Base-by-base conservation (phyloP, 139 green algal species). In the Chlamydomonas urium region DNA sequence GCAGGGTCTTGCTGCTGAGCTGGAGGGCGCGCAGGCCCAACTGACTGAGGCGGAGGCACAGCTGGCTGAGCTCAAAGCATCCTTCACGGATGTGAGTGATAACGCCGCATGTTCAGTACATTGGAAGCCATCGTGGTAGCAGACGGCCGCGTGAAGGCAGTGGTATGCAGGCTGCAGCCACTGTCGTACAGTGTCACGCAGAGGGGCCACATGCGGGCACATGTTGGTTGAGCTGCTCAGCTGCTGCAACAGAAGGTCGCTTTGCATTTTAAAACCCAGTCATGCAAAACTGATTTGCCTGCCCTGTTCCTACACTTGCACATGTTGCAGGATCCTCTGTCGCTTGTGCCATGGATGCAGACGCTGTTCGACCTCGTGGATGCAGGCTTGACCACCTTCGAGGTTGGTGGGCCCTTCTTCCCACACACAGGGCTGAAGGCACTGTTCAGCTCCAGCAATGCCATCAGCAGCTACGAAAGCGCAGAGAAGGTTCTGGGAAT, bases 321-420 rank as follows among this genome's bases (percentile, higher is more conserved):
- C n/a, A 8, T 26, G 67, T 8, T 75, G 73, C 57, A 79, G 57
- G 83, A 88, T 69, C 76, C 79, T 0, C 59, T 84, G 32, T 77
- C 73, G 10, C 75, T 88, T 29, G 72, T 81, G 61, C 74, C 76
- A 0, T 88, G 83, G 83, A 83, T 88, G 79, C 66, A 74, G 38
- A 72, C 70, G 0, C 71, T 88, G 58, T 84, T 85, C 65, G 83
- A 69, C 19, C 74, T 88, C 5, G 83, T 79, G 10, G 83, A 88
- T 47, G 76, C 68, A 35, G 83, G 83, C 1, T 26, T 83, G 71
- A 86, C 76, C 65, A 84, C 69, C 23, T 88, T 88, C 66, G 79
- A 85, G 28, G 80, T 86, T 3, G 71, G 66, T 38, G 80, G 75
- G 38, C 31, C 50, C 8, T 71, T 66, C 73, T 86, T 75, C 45